Base-by-base conservation (phyloP, 257 asterid genomes). In the Scutellaria barbata region DNA sequence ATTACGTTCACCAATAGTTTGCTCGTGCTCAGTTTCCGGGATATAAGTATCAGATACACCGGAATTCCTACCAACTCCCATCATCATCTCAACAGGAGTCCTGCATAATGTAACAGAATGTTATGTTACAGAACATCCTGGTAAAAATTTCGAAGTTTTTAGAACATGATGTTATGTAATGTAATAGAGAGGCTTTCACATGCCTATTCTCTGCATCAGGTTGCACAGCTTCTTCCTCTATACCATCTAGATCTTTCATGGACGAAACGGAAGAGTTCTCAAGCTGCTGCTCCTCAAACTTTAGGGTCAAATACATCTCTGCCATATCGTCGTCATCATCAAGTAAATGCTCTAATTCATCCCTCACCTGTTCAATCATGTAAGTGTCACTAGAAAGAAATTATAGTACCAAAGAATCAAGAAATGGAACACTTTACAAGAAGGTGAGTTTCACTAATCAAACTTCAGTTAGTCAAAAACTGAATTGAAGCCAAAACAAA, bases 311-410 rank as follows among this genome's bases (percentile, higher is more conserved):
- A 81, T 90, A 92, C 98, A 92, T 90, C 85, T 86, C 98, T 8
- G 96, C 96, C 96, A 92, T 90, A 66, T 92, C 98, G 17, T 84
- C 92, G 18, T 92, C 96, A 48, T 92, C 96, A 73, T 92, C 96
- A 30, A 92, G 89, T 72, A 92, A 83, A 79, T 92, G 95, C 84
- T 92, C 98, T 42, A 92, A 68, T 69, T 90, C 96, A 58, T 90
- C 98, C 76, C 95, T 82, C 57, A 88, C 98, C 96, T 89, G 77
- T 40, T 59, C 60, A 52, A n/a, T 11, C 4, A 30, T 17, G 63
- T 40, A 8, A 37, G 40, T 18, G 13, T 7, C 35, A 53, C 37
- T 43, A 46, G 16, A 30, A 53, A 10, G 25, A 35, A 58, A 58
- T 7, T 35, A 56, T 9, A 25, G 18, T 56, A 10, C 5, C 41